Evolutionary conservation across 768 basidiomycete genomes (phyloP), one percentile per base, ranked within the genome.

Genomic region (Xerocomus brunneocitrinus): DNA sequence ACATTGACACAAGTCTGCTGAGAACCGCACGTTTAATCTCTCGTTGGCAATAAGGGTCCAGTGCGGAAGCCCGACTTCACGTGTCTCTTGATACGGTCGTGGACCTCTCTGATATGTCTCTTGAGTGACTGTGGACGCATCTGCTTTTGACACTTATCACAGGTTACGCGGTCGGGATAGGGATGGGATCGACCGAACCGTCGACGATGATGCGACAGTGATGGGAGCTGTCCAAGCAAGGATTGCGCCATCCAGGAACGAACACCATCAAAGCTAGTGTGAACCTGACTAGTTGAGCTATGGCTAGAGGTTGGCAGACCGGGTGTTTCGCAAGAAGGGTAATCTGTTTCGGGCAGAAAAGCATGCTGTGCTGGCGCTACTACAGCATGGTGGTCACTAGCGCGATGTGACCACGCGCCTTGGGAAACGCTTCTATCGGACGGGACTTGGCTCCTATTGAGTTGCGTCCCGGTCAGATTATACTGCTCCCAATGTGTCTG

Each of bases 81-180:
- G 14, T 47, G 39, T 24, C 66, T 58, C 53, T 58, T 67, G 16
- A 59, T 49, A 10, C 38, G 49, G 0, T 59, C 8, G 4, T 67
- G 66, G 0, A 66, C 58, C 16, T 67, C 66, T 4, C 30, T 54
- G 0, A 55, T n/a, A 31, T 67, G 66, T 27, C 66, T 54, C 16
- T 2, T 55, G 0, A 59, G 38, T 1, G 66, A 68, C 16, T 58
- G 55, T 32, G 12, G 56, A 2, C 58, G 49, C 62, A 67, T 58
- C 0, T 0, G 0, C 39, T 62, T 67, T 1, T 25, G 10, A 50
- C 66, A 67, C 10, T 7, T 36, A 7, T 47, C 43, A 13, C 58
- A 59, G 1, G 5, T 6, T 28, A 49, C 52, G 16, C 3, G 32
- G 16, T 49, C 50, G 31, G 41, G 41, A 16, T 38, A 50, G 25